Evolutionary conservation across 108 stramenopile genomes (phyloP).

Genomic region (Conticribra guillardii): DNA sequence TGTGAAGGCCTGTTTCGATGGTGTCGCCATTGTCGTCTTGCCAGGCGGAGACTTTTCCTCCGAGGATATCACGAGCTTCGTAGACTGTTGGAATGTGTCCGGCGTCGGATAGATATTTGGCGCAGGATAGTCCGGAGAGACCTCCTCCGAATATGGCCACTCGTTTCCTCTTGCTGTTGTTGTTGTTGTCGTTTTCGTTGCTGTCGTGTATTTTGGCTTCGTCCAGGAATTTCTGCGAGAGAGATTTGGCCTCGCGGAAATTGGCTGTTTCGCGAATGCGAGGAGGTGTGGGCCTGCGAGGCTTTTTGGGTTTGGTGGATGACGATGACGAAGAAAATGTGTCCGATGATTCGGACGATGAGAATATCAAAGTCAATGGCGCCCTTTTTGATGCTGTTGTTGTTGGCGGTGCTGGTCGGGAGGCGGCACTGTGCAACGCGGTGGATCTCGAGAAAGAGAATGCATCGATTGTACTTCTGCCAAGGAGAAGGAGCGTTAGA

Average conservation of each 20-base stretch:
- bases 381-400: too few species aligned
- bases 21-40: slow-evolving; percentile 90
- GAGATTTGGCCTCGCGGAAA: slow-evolving; percentile 43
- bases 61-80: slow-evolving; percentile 86
- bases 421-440: too few species aligned
- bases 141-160: slow-evolving; percentile 94
- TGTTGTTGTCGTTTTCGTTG: slow-evolving; percentile 4
- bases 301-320: neutral
- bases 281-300: slow-evolving; percentile 48
- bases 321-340: too few species aligned
- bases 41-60: slow-evolving; percentile 95
- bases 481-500: too few species aligned
- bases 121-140: slow-evolving; percentile 90
- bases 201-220: slow-evolving; percentile 23
- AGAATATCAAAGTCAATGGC: too few species aligned
- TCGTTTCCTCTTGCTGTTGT: slow-evolving; percentile 55
- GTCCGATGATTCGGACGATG: too few species aligned
- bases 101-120: slow-evolving; percentile 93
- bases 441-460: too few species aligned
- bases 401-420: too few species aligned
- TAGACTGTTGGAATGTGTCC: slow-evolving; percentile 89
- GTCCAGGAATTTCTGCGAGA: slow-evolving; percentile 31
- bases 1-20: slow-evolving; percentile 96
- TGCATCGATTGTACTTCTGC: too few species aligned
- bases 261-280: slow-evolving; percentile 50